phyloP scores from a whole-genome alignment of 805 yeast genomes.

The Monosporozyma aerobia region DNA sequence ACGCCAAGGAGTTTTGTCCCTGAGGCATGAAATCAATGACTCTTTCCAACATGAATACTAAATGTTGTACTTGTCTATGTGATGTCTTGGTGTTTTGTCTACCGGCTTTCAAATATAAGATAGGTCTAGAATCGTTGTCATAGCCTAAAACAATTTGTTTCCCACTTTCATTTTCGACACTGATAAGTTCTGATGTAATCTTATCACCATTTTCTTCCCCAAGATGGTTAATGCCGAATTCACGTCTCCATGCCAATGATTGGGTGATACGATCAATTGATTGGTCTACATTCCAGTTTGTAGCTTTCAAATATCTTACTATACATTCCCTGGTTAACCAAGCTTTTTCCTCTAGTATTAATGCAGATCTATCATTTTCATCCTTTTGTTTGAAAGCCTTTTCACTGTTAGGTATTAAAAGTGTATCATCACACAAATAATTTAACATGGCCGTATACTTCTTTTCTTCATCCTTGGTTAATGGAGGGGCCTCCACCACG shows the following conservation, averaged over 20 bases:
- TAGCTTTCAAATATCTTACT: conserved; percentile 82
- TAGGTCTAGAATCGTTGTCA: conserved; percentile 85
- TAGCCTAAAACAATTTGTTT: conserved; percentile 86
- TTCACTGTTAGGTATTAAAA: conserved; percentile 44
- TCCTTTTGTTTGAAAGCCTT: conserved; percentile 7
- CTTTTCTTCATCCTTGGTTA: conserved; percentile 45
- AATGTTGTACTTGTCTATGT: conserved; percentile 87
- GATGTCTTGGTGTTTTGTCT: conserved; percentile 90
- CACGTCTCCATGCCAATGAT: conserved; percentile 88
- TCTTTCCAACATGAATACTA: conserved; percentile 86
- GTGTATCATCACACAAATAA: conserved; percentile 50
- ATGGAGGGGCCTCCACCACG: conserved; percentile 40
- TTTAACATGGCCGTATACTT: conserved; percentile 55
- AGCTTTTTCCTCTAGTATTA: conserved; percentile 53
- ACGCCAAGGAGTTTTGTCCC: conserved; percentile 89
- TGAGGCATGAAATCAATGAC: conserved; percentile 93
- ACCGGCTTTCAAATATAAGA: conserved; percentile 86
- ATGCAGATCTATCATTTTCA: conserved; percentile 19
- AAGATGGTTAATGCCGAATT: conserved; percentile 58
- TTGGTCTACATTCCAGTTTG: conserved; percentile 73
- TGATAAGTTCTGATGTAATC: conserved; percentile 46
- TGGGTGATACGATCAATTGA: conserved; percentile 67
- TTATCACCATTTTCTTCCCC: conserved; percentile 38
- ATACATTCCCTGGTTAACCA: conserved; percentile 94
- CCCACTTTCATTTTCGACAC: conserved; percentile 78